Base-by-base conservation (phyloP, 208 protist species). In the Leishmania martiniquensis region DNA sequence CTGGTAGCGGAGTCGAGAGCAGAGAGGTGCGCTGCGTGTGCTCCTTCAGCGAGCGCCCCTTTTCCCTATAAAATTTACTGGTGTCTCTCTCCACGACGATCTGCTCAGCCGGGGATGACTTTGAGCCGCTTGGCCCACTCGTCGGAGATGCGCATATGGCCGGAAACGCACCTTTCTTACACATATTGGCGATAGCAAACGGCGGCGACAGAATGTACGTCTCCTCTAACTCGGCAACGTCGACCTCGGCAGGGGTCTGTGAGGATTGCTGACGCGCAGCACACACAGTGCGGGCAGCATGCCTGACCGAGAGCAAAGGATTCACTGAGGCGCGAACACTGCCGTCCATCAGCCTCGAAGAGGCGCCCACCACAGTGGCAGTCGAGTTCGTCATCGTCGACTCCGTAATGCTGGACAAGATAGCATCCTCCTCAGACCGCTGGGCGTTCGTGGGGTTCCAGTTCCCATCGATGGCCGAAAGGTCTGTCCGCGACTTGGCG, bases 401-500 rank as follows among this genome's bases (percentile, higher is more conserved):
- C 25, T 79, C 70, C 32, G 15, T 59, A 44, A 84, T 79, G 75
- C 80, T 84, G 4, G 80, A 75, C 51, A 84, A 76, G 25, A 76
- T 51, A 29, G 29, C 75, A 17, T 80, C 75, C 0, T 42, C 51
- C 59, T 78, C 80, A 20, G 42, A 39, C 60, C 59, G 51, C 13
- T 57, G 49, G 32, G 51, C 39, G 37, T 47, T 52, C 39, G 63
- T 22, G 6, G 47, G 59, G 32, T 0, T 29, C 72, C 10, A 0
- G 25, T 76, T 42, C 17, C 9, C 37, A 59, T 66, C 20, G 49
- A 29, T 4, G 49, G 47, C 42, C 59, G 15, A 42, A 5, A 55
- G 47, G 25, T 57, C 39, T 15, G 25, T 52, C 54, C 59, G 76
- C 34, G 44, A 47, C 39, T 69, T 20, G 1, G 10, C 44, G 29